Base-by-base conservation (phyloP, 352 stramenopile species). In the Pythium aphanidermatum region DNA sequence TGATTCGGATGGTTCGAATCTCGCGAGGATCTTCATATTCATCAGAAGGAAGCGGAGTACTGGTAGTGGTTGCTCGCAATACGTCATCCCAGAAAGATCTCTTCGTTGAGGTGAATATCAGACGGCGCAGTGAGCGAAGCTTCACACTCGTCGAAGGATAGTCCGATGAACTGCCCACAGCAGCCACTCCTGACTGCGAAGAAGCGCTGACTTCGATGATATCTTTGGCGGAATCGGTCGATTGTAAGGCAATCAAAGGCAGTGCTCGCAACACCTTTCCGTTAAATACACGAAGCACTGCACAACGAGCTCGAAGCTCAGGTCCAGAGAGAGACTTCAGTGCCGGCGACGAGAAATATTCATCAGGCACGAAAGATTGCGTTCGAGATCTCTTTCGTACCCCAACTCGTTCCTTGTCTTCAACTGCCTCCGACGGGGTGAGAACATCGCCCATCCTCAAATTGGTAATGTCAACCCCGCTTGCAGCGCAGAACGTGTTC, bases 11-110 rank as follows among this genome's bases (percentile, higher is more conserved):
- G 30, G 96, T 97, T 14, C 95, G 81, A 54, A 99, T 98, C 61
- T 99, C 96, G 24, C 96, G 86, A 13, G 97, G 96, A 23, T 98
- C 77, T 65, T 99, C 96, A 63, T 99, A 99, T 56, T 99, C 96
- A 55, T 99, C 97, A 31, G 97, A 95, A 35, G 96, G 96, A 5
- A 98, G 71, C 17, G 95, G 85, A 11, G 97, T 99, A 35, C 89
- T 96, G 3, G 95, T 98, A 21, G 95, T 98, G 13, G 96, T 99
- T 28, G 86, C 76, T 31, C 92, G 78, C 27, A 99, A 67, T 5
- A 99, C 81, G 30, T 79, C 81, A 39, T 98, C 81, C 70, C 97
- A 97, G 49, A 98, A 96, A n/a, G 72, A 70, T 20, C 72, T 71
- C 51, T 98, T 99, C 4, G 91, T 96, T 45, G 76, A 94, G 1